Base-by-base conservation (phyloP, 2,329 filamentous ascomycete species). In the Penicillium sp. region DNA sequence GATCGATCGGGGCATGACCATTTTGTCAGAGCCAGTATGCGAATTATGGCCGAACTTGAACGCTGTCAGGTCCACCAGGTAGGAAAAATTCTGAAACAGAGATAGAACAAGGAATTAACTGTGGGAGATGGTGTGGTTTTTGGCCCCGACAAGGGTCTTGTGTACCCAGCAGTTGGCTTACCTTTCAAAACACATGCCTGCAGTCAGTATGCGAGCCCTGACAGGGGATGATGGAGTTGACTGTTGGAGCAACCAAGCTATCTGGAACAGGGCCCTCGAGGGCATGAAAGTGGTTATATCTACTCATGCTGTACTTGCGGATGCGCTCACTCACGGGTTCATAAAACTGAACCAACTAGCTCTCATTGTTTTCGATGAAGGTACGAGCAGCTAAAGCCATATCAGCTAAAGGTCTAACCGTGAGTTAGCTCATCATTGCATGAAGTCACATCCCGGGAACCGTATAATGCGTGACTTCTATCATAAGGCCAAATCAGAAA, bases 371-470 rank as follows among this genome's bases (percentile, higher is more conserved):
- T 48, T 48, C 26, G 46, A 48, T 35, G 46, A 48, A 32, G 46
- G 46, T 48, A 35, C 24, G 45, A 28, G 39, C 7, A 34, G 27
- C 13, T 13, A 32, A 39, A 36, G 37, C n/a, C 24, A 24, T 38
- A 34, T 42, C 13, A 29, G 24, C 26, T 18, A 42, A 29, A 12
- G 13, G 12, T 26, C 36, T 41, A 41, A 41, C 25, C 26, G 39
- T 29, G 8, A 40, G 43, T 27, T 39, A 48, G 46, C 46, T 44
- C 46, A 48, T 28, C 46, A 48, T 40, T 48, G 46, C 29, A 40
- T 39, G 9, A 28, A 35, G 27, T 39, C 26, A 28, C 35, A 39
- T 24, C 46, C 41, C 3, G 46, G 34, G 5, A 44, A 48, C 32
- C 35, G 41, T n/a, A 47, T 47, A 38, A 43, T 48, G 41, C 27